phyloP scores from a whole-genome alignment of 495 filamentous ascomycete species.

The Aspergillus nidulans region DNA sequence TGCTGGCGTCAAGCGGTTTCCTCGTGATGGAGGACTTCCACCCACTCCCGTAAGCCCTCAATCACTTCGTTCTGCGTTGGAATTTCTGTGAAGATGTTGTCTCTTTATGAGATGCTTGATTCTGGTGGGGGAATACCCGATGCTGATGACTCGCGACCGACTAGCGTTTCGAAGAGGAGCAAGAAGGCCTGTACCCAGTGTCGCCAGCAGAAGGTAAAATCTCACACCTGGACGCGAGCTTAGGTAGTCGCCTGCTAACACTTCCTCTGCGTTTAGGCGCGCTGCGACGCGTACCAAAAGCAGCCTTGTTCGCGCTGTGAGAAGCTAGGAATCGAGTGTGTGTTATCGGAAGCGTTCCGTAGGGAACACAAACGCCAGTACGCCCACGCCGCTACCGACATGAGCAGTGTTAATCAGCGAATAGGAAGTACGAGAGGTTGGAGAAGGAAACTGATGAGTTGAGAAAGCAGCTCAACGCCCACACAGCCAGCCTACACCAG shows the following conservation, averaged over 20 bases:
- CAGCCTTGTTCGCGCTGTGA: conserved; percentile 36
- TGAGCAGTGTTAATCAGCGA: background rate
- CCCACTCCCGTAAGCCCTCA: background rate
- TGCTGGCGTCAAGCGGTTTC: background rate
- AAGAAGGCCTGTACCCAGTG: conserved; percentile 46
- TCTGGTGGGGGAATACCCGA: background rate
- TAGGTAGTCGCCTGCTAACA: no score
- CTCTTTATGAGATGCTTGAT: background rate
- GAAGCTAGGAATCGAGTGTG: conserved; percentile 33
- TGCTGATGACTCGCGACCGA: background rate
- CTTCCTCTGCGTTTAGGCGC: conserved; percentile 20
- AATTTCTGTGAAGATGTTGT: background rate
- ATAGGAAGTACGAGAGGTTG: conserved; percentile 16
- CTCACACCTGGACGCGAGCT: background rate
- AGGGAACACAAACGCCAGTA: conserved; percentile 44
- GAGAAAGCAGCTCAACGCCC: conserved; percentile 26
- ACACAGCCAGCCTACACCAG: conserved; percentile 15
- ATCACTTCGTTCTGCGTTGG: background rate
- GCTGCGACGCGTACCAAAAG: conserved; percentile 39
- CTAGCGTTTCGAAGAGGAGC: conserved; percentile 19
- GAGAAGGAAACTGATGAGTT: conserved; percentile 38
- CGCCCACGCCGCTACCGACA: background rate
- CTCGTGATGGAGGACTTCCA: background rate
- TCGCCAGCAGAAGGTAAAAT: conserved; percentile 39
- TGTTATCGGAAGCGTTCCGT: conserved; percentile 41